Percentiles rank a stretch among this genome's conserved stretches.
These are phyloP conservation scores for Sphaerulina musiva DNA, from an alignment of 2,329 filamentous ascomycete genomes.

Conservation along the genomic window DNA sequence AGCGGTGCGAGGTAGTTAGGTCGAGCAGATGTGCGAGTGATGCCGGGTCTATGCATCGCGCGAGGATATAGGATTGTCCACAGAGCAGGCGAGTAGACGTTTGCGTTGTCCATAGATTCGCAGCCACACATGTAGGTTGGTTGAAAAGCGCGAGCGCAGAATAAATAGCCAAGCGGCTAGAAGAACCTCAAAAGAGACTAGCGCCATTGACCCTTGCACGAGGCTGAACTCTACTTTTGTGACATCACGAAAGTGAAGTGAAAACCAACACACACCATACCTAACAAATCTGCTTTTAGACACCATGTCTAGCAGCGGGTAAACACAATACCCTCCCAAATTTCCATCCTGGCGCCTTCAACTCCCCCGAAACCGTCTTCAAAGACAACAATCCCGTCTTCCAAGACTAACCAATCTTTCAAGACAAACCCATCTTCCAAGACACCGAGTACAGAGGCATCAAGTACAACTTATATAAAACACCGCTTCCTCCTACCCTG, in stretches of 20 bases:
- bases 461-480: background rate
- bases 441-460: background rate
- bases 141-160: too few species aligned
- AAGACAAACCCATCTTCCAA: background rate
- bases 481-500: background rate
- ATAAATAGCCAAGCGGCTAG: too few species aligned
- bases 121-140: too few species aligned
- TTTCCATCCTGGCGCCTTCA: constrained; percentile 3
- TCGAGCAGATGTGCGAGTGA: too few species aligned
- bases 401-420: too few species aligned
- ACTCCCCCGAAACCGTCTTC: background rate
- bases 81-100: too few species aligned
- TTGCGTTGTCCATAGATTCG: too few species aligned
- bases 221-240: background rate
- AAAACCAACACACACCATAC: background rate
- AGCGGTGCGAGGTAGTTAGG: too few species aligned
- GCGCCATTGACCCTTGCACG: background rate
- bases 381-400: background rate
- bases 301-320: background rate
- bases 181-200: too few species aligned
- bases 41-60: too few species aligned
- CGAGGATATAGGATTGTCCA: too few species aligned
- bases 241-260: background rate
- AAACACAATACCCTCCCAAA: background rate
- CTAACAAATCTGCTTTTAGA: background rate